phyloP scores from a whole-genome alignment of 257 asterid genomes.

The Ligustrum vulgare region DNA sequence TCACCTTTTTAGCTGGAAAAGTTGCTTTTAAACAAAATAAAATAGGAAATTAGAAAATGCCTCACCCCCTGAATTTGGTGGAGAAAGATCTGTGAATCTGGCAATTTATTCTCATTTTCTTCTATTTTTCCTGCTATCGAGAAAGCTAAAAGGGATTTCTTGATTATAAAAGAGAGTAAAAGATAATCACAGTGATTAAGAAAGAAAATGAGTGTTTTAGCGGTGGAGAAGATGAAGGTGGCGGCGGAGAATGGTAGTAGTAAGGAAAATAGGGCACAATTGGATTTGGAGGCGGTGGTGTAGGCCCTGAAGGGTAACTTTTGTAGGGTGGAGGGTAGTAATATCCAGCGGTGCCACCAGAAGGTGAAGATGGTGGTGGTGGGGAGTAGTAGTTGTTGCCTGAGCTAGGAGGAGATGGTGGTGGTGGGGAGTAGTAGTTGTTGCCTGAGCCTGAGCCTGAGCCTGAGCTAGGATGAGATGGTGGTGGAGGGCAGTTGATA shows the following conservation, averaged over 20 bases:
- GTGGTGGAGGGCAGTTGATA: slow-evolving; percentile 67
- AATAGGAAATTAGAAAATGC: too few species aligned
- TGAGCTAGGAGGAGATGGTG: too few species aligned
- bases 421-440: slow-evolving; percentile 19
- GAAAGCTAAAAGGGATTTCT: slow-evolving; percentile 6
- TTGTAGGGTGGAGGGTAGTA: slow-evolving; percentile 47
- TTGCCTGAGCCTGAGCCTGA: not conserved
- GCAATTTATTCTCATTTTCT: slow-evolving; percentile 40
- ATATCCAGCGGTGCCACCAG: slow-evolving; percentile 36
- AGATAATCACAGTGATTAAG: slow-evolving; percentile 25
- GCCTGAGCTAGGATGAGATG: slow-evolving; percentile 25
- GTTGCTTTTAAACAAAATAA: too few species aligned
- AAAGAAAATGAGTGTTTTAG: slow-evolving; percentile 21
- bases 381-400: not conserved
- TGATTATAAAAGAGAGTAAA: slow-evolving; percentile 4
- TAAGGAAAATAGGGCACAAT: slow-evolving; percentile 86
- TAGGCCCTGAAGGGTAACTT: slow-evolving; percentile 50
- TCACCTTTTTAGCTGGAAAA: too few species aligned
- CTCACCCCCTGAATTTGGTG: too few species aligned
- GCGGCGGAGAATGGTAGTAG: slow-evolving; percentile 70
- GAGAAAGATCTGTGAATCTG: slow-evolving; percentile 44
- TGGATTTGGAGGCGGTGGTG: slow-evolving; percentile 95
- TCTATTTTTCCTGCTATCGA: not conserved
- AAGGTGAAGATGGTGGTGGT: slow-evolving; percentile 45
- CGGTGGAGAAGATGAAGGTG: slow-evolving; percentile 38